These are phyloP conservation scores for Claviceps monticola DNA, from an alignment of 2,329 filamentous ascomycete genomes.

Conservation along the genomic window DNA sequence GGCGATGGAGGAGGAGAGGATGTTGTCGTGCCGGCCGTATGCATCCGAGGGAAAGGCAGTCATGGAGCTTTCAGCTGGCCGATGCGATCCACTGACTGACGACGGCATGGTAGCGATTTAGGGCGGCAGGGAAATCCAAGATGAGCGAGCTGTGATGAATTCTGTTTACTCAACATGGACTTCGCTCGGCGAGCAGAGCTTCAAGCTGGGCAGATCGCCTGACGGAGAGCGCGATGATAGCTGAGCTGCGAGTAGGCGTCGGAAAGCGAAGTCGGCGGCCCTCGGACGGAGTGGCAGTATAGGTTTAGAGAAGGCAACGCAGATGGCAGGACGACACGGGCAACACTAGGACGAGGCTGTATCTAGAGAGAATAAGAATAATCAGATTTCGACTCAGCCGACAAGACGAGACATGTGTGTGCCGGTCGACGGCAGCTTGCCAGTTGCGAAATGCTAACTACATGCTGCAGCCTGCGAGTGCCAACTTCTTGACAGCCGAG, in stretches of 20 bases:
- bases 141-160: background rate
- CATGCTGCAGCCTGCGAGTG: background rate
- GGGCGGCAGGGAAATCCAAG: background rate
- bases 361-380: background rate
- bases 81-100: conserved; percentile 29
- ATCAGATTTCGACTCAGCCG: background rate
- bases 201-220: background rate
- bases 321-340: no score
- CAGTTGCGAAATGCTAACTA: background rate
- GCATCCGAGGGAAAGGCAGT: conserved; percentile 22
- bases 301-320: background rate
- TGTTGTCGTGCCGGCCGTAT: conserved; percentile 31
- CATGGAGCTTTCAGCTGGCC: conserved; percentile 29
- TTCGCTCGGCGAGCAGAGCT: background rate
- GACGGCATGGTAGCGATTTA: conserved; percentile 24
- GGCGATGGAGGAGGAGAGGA: conserved; percentile 52
- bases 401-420: background rate
- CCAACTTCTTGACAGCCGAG: background rate
- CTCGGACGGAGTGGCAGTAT: background rate
- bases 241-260: background rate
- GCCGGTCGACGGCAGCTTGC: background rate
- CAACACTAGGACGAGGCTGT: no score
- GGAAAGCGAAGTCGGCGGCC: background rate
- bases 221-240: background rate
- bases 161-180: background rate